These are phyloP conservation scores for Basipetospora sp. DNA, from an alignment of 2,329 filamentous ascomycete species.

Conservation along the genomic window DNA sequence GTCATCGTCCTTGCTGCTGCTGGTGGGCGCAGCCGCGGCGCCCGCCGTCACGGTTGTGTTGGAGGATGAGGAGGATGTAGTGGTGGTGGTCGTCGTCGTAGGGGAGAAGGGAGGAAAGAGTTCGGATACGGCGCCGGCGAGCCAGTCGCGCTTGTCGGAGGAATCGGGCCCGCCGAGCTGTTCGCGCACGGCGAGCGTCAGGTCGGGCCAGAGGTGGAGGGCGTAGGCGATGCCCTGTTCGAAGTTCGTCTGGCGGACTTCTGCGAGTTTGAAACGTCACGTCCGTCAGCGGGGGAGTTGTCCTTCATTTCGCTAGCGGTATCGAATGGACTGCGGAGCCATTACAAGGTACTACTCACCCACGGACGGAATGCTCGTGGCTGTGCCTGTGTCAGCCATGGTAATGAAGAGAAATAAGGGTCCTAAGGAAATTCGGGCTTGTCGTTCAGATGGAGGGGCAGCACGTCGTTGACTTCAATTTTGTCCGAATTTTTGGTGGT, in stretches of 20 bases:
- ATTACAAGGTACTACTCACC: no score
- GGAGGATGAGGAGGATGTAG: slow-evolving; percentile 30
- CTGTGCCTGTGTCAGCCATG: slow-evolving; percentile 7
- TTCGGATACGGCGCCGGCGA: slow-evolving; percentile 74
- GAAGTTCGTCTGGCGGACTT: slow-evolving; percentile 49
- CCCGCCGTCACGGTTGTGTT: slow-evolving; percentile 12
- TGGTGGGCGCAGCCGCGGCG: slow-evolving; percentile 11
- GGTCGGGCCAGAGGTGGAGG: slow-evolving; percentile 75
- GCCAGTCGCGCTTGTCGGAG: slow-evolving; percentile 86
- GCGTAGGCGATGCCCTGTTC: slow-evolving; percentile 77
- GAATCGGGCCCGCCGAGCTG: slow-evolving; percentile 76
- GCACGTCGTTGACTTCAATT: background rate
- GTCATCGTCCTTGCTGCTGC: slow-evolving; percentile 27
- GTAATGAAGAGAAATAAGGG: no score
- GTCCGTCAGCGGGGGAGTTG: no score
- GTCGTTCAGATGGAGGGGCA: background rate
- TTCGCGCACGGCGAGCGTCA: slow-evolving; percentile 74
- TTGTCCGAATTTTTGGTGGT: background rate
- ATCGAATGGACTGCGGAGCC: no score
- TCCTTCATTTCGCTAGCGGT: no score
- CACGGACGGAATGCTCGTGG: slow-evolving; percentile 6
- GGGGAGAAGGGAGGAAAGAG: slow-evolving; percentile 56
- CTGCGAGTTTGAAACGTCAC: no score
- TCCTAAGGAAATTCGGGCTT: no score
- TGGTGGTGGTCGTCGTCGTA: slow-evolving; percentile 10